Percentiles rank a stretch among this genome's conserved stretches.
These are phyloP conservation scores for Leishmania amazonensis DNA, from an alignment of 208 protist species.

Conservation along the genomic window DNA sequence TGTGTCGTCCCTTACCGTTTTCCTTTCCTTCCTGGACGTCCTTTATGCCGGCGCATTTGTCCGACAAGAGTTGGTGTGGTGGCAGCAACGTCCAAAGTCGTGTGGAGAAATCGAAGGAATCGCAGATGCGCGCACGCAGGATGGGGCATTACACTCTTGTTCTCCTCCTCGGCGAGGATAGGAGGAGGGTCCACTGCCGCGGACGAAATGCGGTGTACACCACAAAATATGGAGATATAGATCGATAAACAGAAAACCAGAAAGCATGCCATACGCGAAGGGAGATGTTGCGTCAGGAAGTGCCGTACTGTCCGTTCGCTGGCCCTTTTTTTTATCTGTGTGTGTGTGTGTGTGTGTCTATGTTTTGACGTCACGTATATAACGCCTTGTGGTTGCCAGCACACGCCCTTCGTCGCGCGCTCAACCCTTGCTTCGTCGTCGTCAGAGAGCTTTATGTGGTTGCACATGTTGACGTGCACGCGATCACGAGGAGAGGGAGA, in stretches of 20 bases:
- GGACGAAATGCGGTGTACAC: neutral
- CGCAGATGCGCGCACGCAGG: neutral
- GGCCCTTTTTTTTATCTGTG: neutral
- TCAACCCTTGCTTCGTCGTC: neutral
- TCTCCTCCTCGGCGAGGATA: neutral
- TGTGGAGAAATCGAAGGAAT: neutral
- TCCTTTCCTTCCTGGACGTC: neutral
- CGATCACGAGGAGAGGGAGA: neutral
- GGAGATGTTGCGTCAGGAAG: neutral
- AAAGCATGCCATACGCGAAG: no score
- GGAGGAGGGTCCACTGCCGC: neutral
- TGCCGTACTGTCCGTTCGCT: neutral
- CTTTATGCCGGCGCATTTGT: neutral
- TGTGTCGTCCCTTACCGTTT: neutral
- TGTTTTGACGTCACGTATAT: neutral
- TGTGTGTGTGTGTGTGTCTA: no score
- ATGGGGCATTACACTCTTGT: neutral
- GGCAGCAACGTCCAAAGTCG: neutral
- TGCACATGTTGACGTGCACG: neutral
- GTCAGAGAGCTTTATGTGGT: neutral
- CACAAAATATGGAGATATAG: no score
- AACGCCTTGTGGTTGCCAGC: neutral
- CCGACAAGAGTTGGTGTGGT: neutral
- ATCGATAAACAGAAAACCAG: no score
- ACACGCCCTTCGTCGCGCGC: neutral